These are phyloP conservation scores for Cucurbita maxima DNA, from an alignment of 306 rosid species.

Conservation along the genomic window DNA sequence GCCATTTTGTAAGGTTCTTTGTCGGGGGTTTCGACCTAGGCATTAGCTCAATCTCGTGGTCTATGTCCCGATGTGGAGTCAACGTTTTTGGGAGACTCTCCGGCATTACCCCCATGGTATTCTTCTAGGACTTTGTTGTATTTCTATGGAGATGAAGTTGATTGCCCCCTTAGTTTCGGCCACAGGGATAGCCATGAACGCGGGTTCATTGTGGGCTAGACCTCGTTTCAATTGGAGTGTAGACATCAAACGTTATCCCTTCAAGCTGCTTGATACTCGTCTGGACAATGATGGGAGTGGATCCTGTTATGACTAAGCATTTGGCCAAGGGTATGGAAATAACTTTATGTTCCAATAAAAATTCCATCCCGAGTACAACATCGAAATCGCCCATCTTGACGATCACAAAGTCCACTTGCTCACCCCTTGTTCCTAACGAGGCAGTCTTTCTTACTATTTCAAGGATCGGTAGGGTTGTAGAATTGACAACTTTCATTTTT, in stretches of 20 bases:
- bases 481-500: not conserved
- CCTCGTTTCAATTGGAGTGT: too few species aligned
- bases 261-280: not conserved
- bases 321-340: not conserved
- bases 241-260: too few species aligned
- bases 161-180: too few species aligned
- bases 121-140: too few species aligned
- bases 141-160: too few species aligned
- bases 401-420: not conserved
- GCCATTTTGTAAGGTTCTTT: not conserved
- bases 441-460: not conserved
- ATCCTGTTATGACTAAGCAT: not conserved
- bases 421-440: not conserved
- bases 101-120: too few species aligned
- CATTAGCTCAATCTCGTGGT: not conserved
- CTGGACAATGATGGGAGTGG: not conserved
- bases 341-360: not conserved
- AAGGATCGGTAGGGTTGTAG: not conserved
- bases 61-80: too few species aligned
- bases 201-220: too few species aligned
- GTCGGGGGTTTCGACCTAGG: not conserved
- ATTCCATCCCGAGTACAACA: not conserved
- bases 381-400: not conserved
- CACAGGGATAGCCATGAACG: too few species aligned
- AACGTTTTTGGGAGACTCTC: too few species aligned